Evolutionary conservation across 2,329 filamentous ascomycete species (phyloP), one percentile per base, ranked within the genome.

Genomic region (Venturiaceae sp.): DNA sequence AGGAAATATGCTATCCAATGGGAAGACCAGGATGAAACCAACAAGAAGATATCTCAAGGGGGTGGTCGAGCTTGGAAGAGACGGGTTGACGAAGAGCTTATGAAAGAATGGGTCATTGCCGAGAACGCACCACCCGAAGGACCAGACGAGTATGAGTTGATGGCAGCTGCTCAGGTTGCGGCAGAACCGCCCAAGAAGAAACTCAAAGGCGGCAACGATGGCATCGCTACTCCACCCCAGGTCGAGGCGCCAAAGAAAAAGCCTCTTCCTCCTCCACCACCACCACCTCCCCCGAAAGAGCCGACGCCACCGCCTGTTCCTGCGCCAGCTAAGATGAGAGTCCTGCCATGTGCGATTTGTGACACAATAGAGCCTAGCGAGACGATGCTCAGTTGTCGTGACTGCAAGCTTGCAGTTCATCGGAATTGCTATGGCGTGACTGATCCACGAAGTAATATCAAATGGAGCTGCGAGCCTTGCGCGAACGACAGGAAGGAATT

Each of bases 381-480:
- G 56, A 81, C 88, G 63, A 83, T 90, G 65, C 70, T 95, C 16
- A 84, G 86, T 41, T 99, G 94, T 71, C 83, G 84, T 53, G 90
- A 96, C 67, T 99, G 94, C 71, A 87, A 90, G 57, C 75, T 99
- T 71, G 91, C 91, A 3, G 92, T 97, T 26, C 94, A 99, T 72
- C 87, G 88, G 57, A 84, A 84, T 62, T 99, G 94, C 73, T 99
- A 97, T 68, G 94, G 94, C n/a, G 80, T 97, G 33, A 83, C 86
- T 50, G 84, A 86, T 54, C 74, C 73, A 59, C 83, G 88, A 44
- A 80, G 80, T 57, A 80, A 83, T 33, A 82, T 80, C 47, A 95
- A 95, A 72, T 99, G 94, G 94, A 83, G 87, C 41, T 99, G 94
- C 71, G 94, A 97, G 72, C 95, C 92, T 82, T 99, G 94, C 72